Evolutionary conservation across 2,329 filamentous ascomycete species (phyloP), one percentile per base, ranked within the genome.

Genomic region (Fusarium anthophilum): DNA sequence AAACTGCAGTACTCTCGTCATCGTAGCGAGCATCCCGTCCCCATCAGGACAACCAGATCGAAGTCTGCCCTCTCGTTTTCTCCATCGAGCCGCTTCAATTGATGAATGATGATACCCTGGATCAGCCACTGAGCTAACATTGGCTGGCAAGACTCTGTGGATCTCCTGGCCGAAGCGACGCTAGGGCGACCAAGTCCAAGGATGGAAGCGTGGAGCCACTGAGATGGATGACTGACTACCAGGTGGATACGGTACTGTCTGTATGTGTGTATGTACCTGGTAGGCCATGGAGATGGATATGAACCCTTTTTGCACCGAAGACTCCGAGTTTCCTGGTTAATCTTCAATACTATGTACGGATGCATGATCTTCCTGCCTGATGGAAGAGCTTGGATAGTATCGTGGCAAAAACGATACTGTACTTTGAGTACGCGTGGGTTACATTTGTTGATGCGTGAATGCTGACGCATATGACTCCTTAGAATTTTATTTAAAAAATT

Each of bases 251-350:
- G 22, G 20, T 38, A 38, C 20, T 48, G 66, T 53, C 48, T 20
- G 48, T 17, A 17, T 37, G 32, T 32, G 6, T 32, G 13, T 35
- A 37, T 17, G 35, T 53, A 53, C 66, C 65, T 69, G 63, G 47
- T 32, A 51, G 26, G 20, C 62, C 41, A 55, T 50, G 41, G 47
- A 43, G 54, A 58, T 44, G 41, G 63, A 57, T 20, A n/a, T 51
- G 48, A 74, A 74, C 66, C 61, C 57, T 73, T 70, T 71, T 54
- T 70, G 53, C 28, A 74, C 71, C 71, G 63, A 74, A 67, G 45
- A 61, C 45, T 62, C 71, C 71, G 71, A 64, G 63, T 58, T 61
- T 58, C 61, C 53, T 54, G 47, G 32, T 48, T n/a, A 26, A 48
- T 44, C 18, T 43, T 47, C 26, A 65, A 65, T 26, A 48, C 47